Evolutionary conservation across 257 asterid genomes (phyloP), one percentile per base, ranked within the genome.

Genomic region (Scutellaria baicalensis): DNA sequence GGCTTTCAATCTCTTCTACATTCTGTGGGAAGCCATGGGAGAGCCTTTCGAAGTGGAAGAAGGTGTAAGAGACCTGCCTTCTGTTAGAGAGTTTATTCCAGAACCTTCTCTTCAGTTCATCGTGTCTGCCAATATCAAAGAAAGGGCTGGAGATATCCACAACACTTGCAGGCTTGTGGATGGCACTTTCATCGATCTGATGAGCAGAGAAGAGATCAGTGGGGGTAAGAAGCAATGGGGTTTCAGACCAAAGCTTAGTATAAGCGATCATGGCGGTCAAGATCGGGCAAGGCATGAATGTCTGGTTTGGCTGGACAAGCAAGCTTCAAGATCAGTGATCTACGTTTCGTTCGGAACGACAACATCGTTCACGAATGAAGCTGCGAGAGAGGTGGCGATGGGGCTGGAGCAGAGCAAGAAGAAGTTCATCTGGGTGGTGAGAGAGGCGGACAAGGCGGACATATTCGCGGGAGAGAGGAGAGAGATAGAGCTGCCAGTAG

Each of bases 381-480:
- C 81, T 66, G 80, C 72, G 0, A 4, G 16, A 16, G 78, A 86
- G 57, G 45, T 86, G 20, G 90, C 93, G 0, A 13, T 16, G 4
- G 93, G 90, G 71, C 68, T 86, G 23, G 93, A 86, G 51, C 42
- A 45, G 27, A 80, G 86, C 75, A 4, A 3, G 61, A 77, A 74
- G 11, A 81, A 66, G 71, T 84, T 86, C 62, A 27, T 86, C 1
- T 82, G 90, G 90, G 84, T 81, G 9, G 47, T 86, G 61, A 70
- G 90, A 59, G 93, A 84, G 14, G 93, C 90, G 1, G 93, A 82
- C 14, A 73, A 63, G 35, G 85, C 86, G 0, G 85, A 86, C 17
- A 75, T 84, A 7, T 84, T 84, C 31, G 75, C 65, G 4, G 84
- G 84, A 36, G 79, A 82, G 62, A 50, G 17, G 9, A 62, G 86